Evolutionary conservation across 805 yeast species (phyloP), one percentile per base, ranked within the genome.

Genomic region (Debaryomyces tyrocola): DNA sequence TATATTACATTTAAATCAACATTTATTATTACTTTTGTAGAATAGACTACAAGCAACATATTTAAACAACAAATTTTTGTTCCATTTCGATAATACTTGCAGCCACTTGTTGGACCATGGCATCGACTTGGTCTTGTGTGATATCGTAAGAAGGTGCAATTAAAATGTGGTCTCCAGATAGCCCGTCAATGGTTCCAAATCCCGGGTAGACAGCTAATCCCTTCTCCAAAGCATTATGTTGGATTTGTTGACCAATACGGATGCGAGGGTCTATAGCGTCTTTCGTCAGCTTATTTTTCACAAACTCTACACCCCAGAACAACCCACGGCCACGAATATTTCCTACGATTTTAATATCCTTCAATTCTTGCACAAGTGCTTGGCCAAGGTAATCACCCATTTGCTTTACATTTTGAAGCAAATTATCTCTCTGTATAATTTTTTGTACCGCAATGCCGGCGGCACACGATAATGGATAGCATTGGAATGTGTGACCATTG

Each of bases 241-340:
- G 64, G 57, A 36, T 76, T 57, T 53, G 57, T 59, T 41, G 66
- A 74, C 78, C 36, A 74, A 61, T 39, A 65, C 63, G 36, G 64
- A 46, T 15, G 58, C 56, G 37, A 67, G 60, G 31, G 65, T 70
- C 49, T 78, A 78, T 11, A 24, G 76, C 66, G 57, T 77, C 78
- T 54, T 79, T 80, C 17, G 84, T 75, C 14, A 56, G 60, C 51
- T 71, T 76, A 56, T 82, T 73, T 55, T 78, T 73, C 48, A 80
- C 85, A 43, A 80, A 67, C 60, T 82, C 87, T 39, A 82, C 56
- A 4, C 81, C 69, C 75, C 83, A 71, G 63, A 82, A 82, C 35
- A 80, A 77, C 50, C 86, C 87, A 46, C 79, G 67, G 44, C 87
- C 87, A 62, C 87, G 74, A 34, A 82, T 75, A 53, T 82, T 82